Conservation (phyloP, 2,329 filamentous ascomycete genomes). For the Cercospora sesami region DNA sequence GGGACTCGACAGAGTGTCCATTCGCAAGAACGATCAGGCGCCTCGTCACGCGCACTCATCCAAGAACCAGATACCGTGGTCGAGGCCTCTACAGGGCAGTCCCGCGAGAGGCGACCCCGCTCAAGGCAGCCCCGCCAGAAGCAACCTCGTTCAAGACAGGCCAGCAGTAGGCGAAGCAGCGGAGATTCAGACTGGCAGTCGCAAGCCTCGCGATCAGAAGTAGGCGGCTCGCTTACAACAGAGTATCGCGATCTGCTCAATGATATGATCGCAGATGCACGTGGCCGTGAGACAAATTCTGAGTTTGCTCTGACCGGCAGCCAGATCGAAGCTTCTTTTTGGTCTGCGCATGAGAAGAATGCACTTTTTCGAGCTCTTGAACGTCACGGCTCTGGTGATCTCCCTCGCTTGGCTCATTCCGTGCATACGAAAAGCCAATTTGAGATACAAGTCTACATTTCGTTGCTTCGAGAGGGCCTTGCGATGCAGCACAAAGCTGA, state of each 20-base stretch:
- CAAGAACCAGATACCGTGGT: constrained; percentile 17
- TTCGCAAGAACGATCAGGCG: constrained; percentile 11
- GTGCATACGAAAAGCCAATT: constrained; percentile 71
- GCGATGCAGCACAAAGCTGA: constrained; percentile 41
- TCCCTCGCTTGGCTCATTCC: constrained; percentile 61
- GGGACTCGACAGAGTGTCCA: constrained; percentile 17
- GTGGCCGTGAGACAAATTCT: background rate
- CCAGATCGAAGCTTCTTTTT: constrained; percentile 69
- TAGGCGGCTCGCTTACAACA: constrained; percentile 8
- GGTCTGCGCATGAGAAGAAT: constrained; percentile 71
- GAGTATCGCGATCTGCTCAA: constrained; percentile 56
- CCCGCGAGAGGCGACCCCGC: constrained; percentile 5
- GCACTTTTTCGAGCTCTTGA: constrained; percentile 66
- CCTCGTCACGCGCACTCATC: constrained; percentile 17
- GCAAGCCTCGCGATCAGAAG: constrained; percentile 17
- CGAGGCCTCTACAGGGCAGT: constrained; percentile 9
- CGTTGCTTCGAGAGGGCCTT: constrained; percentile 57
- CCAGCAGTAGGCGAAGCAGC: constrained; percentile 14
- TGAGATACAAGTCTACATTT: constrained; percentile 71
- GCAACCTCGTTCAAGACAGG: constrained; percentile 13
- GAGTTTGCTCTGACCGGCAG: constrained; percentile 38
- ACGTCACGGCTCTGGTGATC: constrained; percentile 63
- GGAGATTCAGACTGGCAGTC: constrained; percentile 12
- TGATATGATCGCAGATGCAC: constrained; percentile 55
- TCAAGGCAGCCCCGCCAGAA: constrained; percentile 16